Base-by-base conservation (phyloP, 805 yeast species). In the Spathaspora sp. region DNA sequence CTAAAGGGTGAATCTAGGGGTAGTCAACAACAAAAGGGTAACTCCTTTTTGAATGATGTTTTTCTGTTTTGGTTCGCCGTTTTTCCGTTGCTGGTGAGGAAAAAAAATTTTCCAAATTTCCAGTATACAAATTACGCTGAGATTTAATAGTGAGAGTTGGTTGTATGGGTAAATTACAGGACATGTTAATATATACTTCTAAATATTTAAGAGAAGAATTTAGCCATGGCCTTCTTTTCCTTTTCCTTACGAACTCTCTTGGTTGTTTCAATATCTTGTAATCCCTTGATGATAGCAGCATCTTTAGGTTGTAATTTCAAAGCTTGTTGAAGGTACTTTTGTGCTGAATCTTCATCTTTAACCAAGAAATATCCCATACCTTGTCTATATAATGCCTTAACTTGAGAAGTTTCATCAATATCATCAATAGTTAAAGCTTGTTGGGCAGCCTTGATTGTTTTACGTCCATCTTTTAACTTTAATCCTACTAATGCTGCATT, bases 301-400 rank as follows among this genome's bases (percentile, higher is more conserved):
- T 92, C 97, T 19, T 73, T 71, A 32, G 94, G 96, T 32, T 85
- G 80, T 40, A 79, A 67, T 51, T 75, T 69, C 23, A 81, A 68
- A 0, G 97, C 97, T 54, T 76, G 73, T 57, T 83, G 80, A 52
- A 91, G 78, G 54, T 85, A 86, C 11, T 66, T 69, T 48, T 86
- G 71, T 0, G 97, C 96, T 52, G 75, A 79, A 29, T 86, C 93
- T 49, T 83, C 85, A 62, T 88, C 85, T 62, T 86, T 86, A 19
- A 77, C 71, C 8, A 79, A 68, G 53, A 81, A 68, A 60, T 83
- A 78, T 1, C 94, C 97, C 62, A 79, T 72, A 38, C 96, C 97
- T 67, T 93, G 84, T 66, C 98, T 85, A 74, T 85, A 92, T 44
- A 81, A 72, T 0, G 97, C 97, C 73, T 92, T 92, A 16, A 96